A percentile compares a stretch with the other conserved stretches of the same genome.
These are phyloP conservation scores for Verticillium nubilum DNA, from an alignment of 2,329 filamentous ascomycete genomes.

Conservation along the genomic window DNA sequence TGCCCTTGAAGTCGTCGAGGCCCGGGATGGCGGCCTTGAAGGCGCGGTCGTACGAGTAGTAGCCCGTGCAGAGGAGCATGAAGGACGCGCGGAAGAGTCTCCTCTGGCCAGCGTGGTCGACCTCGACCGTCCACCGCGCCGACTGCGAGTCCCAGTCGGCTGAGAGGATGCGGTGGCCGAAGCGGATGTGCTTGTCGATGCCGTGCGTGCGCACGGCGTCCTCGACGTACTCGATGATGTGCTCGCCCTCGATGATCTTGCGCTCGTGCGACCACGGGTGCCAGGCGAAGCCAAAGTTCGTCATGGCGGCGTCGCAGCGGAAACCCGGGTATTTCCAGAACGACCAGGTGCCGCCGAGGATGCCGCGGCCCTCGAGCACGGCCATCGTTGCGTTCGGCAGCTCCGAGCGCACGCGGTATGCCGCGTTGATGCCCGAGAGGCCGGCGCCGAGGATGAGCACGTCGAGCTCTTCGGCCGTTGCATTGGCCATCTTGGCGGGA, in stretches of 20 bases:
- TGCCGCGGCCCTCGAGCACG: conserved; percentile 61
- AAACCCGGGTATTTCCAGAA: conserved; percentile 74
- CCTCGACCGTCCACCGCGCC: conserved; percentile 49
- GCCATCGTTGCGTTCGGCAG: conserved; percentile 53
- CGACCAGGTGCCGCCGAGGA: conserved; percentile 72
- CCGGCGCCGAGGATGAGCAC: conserved; percentile 66
- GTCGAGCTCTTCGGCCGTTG: conserved; percentile 30
- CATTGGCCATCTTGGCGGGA: neutral
- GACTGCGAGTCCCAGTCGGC: conserved; percentile 50
- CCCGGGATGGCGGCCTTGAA: conserved; percentile 59
- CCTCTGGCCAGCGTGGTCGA: conserved; percentile 27
- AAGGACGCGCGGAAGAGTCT: conserved; percentile 39
- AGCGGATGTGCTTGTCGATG: conserved; percentile 49
- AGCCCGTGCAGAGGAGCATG: conserved; percentile 57
- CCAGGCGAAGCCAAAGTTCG: conserved; percentile 63
- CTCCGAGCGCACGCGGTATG: conserved; percentile 56
- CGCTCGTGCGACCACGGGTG: conserved; percentile 58
- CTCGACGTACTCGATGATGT: conserved; percentile 50
- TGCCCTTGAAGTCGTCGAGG: conserved; percentile 59
- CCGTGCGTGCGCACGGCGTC: conserved; percentile 44
- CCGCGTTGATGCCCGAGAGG: conserved; percentile 69
- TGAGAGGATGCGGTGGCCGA: conserved; percentile 39
- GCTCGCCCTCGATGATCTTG: conserved; percentile 44
- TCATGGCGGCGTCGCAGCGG: conserved; percentile 59
- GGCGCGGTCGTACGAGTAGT: conserved; percentile 67